These are phyloP conservation scores for Bocquillonia castaneifolia DNA, from an alignment of 441 rosid species.

Conservation along the genomic window DNA sequence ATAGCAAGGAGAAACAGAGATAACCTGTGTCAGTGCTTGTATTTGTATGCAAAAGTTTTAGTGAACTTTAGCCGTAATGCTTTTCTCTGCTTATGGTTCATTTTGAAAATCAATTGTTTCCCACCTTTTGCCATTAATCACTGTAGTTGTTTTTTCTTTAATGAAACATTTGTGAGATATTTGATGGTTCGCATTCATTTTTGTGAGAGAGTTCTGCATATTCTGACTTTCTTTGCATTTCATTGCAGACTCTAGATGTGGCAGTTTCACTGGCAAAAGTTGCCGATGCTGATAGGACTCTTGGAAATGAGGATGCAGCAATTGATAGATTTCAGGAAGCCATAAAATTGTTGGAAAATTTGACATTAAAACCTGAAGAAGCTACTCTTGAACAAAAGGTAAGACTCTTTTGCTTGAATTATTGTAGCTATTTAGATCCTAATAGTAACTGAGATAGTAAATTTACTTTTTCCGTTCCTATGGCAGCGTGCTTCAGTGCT, in stretches of 20 bases:
- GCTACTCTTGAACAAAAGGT: slow-evolving; percentile 70
- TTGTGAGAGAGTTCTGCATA: background rate
- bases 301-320: slow-evolving; percentile 62
- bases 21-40: too few species aligned
- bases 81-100: background rate
- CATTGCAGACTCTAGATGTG: slow-evolving; percentile 64
- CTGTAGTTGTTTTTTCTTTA: background rate
- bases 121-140: background rate
- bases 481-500: slow-evolving; percentile 74
- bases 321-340: slow-evolving; percentile 73
- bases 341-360: slow-evolving; percentile 61
- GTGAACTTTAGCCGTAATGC: background rate
- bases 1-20: background rate
- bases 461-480: slow-evolving; percentile 15
- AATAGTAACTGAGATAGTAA: slow-evolving; percentile 3
- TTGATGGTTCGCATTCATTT: background rate
- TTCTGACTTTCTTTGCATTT: background rate
- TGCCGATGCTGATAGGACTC: slow-evolving; percentile 76
- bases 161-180: background rate
- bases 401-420: slow-evolving; percentile 29
- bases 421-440: background rate
- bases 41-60: background rate
- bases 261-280: slow-evolving; percentile 92
- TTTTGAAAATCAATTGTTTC: background rate
- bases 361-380: slow-evolving; percentile 63